A percentile compares a stretch with the other conserved stretches of the same genome.
Evolutionary conservation across 2,329 filamentous ascomycete species (phyloP).

Genomic region (Scedosporium boydii): DNA sequence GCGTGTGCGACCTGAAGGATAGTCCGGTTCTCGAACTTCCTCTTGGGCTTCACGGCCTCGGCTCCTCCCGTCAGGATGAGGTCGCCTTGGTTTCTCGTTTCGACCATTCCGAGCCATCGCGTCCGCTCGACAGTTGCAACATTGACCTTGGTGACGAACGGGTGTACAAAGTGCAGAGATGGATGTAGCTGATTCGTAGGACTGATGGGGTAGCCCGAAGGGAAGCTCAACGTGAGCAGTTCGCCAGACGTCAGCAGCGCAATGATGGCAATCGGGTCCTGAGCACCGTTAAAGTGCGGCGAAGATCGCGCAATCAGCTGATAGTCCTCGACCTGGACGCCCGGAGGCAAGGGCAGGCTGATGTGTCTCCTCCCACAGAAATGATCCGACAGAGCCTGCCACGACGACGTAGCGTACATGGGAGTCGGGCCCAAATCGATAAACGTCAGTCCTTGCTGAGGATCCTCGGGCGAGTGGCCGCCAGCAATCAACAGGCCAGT

Average conservation of each 20-base stretch:
- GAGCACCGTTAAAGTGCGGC: slow-evolving; percentile 77
- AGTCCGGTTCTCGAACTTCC: slow-evolving; percentile 73
- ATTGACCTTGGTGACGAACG: slow-evolving; percentile 67
- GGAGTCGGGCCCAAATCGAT: slow-evolving; percentile 84
- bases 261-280: slow-evolving; percentile 83
- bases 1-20: slow-evolving; percentile 81
- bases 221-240: slow-evolving; percentile 82
- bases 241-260: slow-evolving; percentile 77
- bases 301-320: slow-evolving; percentile 73
- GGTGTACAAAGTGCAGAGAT: slow-evolving; percentile 80
- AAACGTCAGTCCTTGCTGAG: slow-evolving; percentile 73
- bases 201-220: slow-evolving; percentile 80
- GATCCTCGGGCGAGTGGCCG: slow-evolving; percentile 57
- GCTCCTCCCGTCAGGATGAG: slow-evolving; percentile 70
- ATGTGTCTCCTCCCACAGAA: slow-evolving; percentile 67
- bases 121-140: slow-evolving; percentile 68
- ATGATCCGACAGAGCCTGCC: slow-evolving; percentile 72
- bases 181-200: slow-evolving; percentile 90
- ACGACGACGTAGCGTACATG: slow-evolving; percentile 82
- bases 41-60: slow-evolving; percentile 57
- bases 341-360: slow-evolving; percentile 65
- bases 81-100: slow-evolving; percentile 71
- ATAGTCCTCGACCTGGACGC: slow-evolving; percentile 69
- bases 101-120: slow-evolving; percentile 84
- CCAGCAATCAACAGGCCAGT: slow-evolving; percentile 82